Evolutionary conservation across 2,329 filamentous ascomycete genomes (phyloP).

Genomic region (Aureobasidium vineae): DNA sequence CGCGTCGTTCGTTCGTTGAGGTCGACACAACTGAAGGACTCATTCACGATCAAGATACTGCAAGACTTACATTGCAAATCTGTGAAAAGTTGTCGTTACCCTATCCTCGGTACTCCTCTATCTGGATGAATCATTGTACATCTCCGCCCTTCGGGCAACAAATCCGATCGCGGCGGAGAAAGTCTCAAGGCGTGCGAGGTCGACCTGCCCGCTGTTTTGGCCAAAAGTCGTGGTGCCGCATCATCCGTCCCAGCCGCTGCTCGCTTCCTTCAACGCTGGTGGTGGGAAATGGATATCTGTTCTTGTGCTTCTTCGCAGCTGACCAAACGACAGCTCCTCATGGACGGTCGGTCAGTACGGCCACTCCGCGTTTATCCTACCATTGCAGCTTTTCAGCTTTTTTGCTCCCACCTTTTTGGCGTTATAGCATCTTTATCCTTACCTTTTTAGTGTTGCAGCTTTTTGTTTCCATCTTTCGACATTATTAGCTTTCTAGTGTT

Average conservation of each 20-base stretch:
- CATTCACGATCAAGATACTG: not conserved
- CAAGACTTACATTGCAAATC: not conserved
- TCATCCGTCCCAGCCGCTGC: not conserved
- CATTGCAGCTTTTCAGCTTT: too few relatives aligned
- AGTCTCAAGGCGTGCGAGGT: not conserved
- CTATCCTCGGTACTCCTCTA: slow-evolving; percentile 23
- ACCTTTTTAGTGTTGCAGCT: too few relatives aligned
- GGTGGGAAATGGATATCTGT: too few relatives aligned
- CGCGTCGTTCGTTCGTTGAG: not conserved
- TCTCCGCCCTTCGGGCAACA: slow-evolving; percentile 21
- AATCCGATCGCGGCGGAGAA: slow-evolving; percentile 7
- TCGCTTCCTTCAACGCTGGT: not conserved
- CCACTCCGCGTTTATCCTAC: too few relatives aligned
- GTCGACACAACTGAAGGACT: not conserved
- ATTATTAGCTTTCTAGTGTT: too few relatives aligned
- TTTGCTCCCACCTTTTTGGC: too few relatives aligned
- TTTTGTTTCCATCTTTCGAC: too few relatives aligned
- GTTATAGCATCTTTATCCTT: too few relatives aligned
- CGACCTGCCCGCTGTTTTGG: not conserved
- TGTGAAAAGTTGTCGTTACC: not conserved
- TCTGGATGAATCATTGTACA: slow-evolving; percentile 15
- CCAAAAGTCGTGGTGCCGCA: slow-evolving; percentile 20
- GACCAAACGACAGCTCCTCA: too few relatives aligned
- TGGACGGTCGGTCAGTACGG: too few relatives aligned
- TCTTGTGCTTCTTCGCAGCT: too few relatives aligned